Conservation (phyloP, 495 filamentous ascomycete genomes). For the Ascobolus immersus region DNA sequence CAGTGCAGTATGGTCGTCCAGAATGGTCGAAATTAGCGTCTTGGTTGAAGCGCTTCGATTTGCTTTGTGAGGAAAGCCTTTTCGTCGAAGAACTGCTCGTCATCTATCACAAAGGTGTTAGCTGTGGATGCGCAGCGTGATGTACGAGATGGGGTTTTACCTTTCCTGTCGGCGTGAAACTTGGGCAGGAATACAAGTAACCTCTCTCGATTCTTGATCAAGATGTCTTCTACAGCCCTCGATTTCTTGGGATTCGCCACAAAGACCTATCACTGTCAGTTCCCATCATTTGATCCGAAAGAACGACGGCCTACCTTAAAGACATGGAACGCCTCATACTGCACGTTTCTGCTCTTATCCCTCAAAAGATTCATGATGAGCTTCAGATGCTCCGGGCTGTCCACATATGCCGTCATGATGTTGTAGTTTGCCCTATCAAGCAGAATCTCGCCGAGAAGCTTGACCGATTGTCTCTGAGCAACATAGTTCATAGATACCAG, state of each 20-base stretch:
- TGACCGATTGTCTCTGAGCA: slow-evolving; percentile 94
- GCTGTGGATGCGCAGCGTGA: background rate
- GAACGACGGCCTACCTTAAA: slow-evolving; percentile 46
- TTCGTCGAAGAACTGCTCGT: slow-evolving; percentile 97
- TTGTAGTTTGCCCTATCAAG: slow-evolving; percentile 89
- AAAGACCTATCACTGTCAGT: slow-evolving; percentile 41
- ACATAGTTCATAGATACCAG: slow-evolving; percentile 88
- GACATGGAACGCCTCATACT: slow-evolving; percentile 97
- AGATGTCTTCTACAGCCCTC: slow-evolving; percentile 71
- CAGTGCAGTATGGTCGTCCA: no score
- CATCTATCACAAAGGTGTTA: slow-evolving; percentile 25
- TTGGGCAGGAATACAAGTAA: slow-evolving; percentile 65
- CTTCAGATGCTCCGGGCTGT: slow-evolving; percentile 83
- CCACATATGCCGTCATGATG: slow-evolving; percentile 93
- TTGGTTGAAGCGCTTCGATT: slow-evolving; percentile 23
- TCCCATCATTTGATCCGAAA: background rate
- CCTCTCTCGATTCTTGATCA: slow-evolving; percentile 84
- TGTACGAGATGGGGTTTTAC: slow-evolving; percentile 3
- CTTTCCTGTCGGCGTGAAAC: slow-evolving; percentile 75
- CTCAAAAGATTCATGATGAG: slow-evolving; percentile 88
- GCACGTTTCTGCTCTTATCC: slow-evolving; percentile 93
- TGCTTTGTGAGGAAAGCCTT: slow-evolving; percentile 88
- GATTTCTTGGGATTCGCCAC: slow-evolving; percentile 95
- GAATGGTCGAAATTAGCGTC: no score
- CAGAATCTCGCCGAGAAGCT: slow-evolving; percentile 81